Evolutionary conservation across 1,284 basidiomycete species (phyloP), one percentile per base, ranked within the genome.

Genomic region (Microbotryum saponariae): DNA sequence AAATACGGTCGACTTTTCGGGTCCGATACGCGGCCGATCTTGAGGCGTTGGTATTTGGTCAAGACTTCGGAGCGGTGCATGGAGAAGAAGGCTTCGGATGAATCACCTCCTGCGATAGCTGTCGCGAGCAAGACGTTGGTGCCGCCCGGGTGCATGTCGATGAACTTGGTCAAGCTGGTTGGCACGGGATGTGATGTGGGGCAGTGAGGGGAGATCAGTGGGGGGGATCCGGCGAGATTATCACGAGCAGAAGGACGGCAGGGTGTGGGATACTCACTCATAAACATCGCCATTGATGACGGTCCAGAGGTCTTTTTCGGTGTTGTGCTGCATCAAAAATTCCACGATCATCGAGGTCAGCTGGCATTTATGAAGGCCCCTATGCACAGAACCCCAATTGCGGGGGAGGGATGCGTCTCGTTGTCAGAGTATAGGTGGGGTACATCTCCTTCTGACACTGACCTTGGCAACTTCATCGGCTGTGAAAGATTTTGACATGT

Each of bases 131-230:
- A 79, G n/a, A 89, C 88, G 9, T 83, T 81, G 2, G 81, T 71
- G 16, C 89, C 91, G 60, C 91, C 89, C 0, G 91, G 90, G 73
- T 93, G 90, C 66, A 92, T 78, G 54, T 78, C 80, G 58, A 80
- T 82, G 74, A 93, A 92, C 67, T 83, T 85, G 58, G 85, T 83
- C 29, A 91, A 78, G 5, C 18, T 27, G 18, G 31, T 14, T 21
- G 25, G 10, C 10, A 31, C 45, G 12, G 4, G 4, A 7, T 18
- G 12, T 20, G 20, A 2, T 53, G 61, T 63, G 23, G 12, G 21
- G 16, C 12, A 20, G 23, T 31, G n/a, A 6, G 45, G 23, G 7
- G 29, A 16, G 21, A 42, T 7, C 3, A 46, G 51, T 21, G 42
- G 44, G 25, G n/a, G 51, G 14, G 44, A 42, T 20, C 16, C 47